Base-by-base conservation (phyloP, 257 asterid species). In the Eustoma russellianum region DNA sequence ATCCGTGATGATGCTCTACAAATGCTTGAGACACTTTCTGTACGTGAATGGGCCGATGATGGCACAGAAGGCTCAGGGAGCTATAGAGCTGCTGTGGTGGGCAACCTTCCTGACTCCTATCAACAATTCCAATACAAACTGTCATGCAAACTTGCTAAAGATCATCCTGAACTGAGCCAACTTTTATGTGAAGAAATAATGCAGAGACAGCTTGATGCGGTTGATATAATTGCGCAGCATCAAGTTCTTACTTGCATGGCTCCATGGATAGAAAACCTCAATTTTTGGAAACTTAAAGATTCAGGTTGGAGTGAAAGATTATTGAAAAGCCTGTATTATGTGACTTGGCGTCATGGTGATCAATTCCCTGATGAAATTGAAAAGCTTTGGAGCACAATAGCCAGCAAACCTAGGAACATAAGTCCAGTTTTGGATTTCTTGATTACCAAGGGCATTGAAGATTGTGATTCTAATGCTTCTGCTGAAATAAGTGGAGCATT, bases 211-310 rank as follows among this genome's bases (percentile, higher is more conserved):
- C 97, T 92, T 38, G 97, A 92, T 60, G 97, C 99, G 9, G 99
- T 92, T 41, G 99, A 92, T 78, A 88, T 92, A 64, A 92, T 92
- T 57, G 99, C 99, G 35, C 99, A 92, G 66, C 99, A 92, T 70
- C 99, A 92, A 73, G 99, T 92, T 57, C 76, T 92, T 57, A 92
- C 99, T 51, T 92, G 99, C 91, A 92, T 92, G 99, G 97, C 97
- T 65, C 99, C 99, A 0, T 92, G 99, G 99, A 92, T 92, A 35
- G 99, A 92, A 70, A 92, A 92, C 74, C 94, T 92, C 55, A 88
- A 92, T 68, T 92, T 92, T 70, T 92, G 99, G 99, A 92, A 88
- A 71, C 74, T 92, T 54, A 92, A 92, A 76, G 97, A 88, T 55
- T 92, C 98, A 0, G 98, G 95, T 11, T 92, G 98, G 98, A 88